Conservation (phyloP, 2,329 filamentous ascomycete species). For the Diaporthe ilicicola region DNA sequence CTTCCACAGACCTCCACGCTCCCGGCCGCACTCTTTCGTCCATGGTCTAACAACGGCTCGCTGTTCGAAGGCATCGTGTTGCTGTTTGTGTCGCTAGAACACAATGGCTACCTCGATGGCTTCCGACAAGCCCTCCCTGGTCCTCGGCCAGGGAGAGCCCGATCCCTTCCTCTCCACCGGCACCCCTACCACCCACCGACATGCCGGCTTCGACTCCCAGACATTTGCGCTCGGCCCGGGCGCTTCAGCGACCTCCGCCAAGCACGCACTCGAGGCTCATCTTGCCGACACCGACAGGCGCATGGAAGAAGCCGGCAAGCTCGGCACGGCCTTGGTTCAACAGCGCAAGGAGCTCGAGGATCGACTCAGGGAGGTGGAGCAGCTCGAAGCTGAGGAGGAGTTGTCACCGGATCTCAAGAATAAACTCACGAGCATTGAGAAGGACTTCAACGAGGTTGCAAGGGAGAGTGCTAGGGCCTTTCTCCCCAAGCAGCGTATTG, state of each 20-base stretch:
- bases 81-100: conserved; percentile 29
- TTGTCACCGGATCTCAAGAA: conserved; percentile 84
- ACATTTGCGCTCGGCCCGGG: conserved; percentile 80
- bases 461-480: conserved; percentile 89
- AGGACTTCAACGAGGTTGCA: conserved; percentile 93
- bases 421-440: conserved; percentile 87
- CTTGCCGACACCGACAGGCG: conserved; percentile 91
- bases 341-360: conserved; percentile 87
- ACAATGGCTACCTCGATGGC: conserved; percentile 55
- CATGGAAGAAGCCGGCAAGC: conserved; percentile 87
- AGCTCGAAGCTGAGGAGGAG: conserved; percentile 77
- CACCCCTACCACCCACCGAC: conserved; percentile 68
- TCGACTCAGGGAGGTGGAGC: conserved; percentile 84
- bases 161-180: conserved; percentile 67
- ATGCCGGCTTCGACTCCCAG: conserved; percentile 83
- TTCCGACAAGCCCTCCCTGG: conserved; percentile 52
- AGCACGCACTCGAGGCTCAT: conserved; percentile 88
- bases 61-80: conserved; percentile 32
- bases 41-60: conserved; percentile 31
- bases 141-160: conserved; percentile 48
- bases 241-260: conserved; percentile 85
- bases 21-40: conserved; percentile 2
- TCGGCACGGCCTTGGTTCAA: conserved; percentile 86
- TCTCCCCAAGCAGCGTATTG: conserved; percentile 82
- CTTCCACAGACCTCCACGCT: background rate